phyloP scores from a whole-genome alignment of 257 asterid species.

The Solanum etuberosum region DNA sequence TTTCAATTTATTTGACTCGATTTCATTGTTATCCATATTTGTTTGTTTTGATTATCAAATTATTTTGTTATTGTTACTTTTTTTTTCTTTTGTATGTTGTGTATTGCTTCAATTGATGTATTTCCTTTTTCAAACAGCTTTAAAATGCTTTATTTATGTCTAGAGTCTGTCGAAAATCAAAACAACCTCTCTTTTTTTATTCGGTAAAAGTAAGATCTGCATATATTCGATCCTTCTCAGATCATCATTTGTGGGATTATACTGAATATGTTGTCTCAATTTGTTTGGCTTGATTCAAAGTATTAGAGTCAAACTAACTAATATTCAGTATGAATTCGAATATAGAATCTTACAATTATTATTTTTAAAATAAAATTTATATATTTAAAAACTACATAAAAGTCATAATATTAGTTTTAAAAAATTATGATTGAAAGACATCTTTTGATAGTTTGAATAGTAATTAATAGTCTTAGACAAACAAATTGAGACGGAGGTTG shows the following conservation, averaged over 20 bases:
- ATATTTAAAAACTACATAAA: neutral
- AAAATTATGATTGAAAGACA: too few relatives aligned
- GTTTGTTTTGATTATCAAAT: neutral
- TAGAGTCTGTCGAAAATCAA: neutral
- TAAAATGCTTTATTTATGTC: neutral
- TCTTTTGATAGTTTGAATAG: too few relatives aligned
- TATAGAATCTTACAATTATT: neutral
- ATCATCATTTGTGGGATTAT: accelerated
- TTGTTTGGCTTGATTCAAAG: neutral
- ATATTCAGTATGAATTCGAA: accelerated
- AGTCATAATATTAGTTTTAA: too few relatives aligned
- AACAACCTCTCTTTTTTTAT: accelerated
- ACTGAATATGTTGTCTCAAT: neutral
- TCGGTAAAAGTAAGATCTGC: neutral
- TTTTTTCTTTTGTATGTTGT: neutral
- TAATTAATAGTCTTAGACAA: neutral
- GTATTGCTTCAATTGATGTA: neutral
- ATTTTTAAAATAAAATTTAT: neutral
- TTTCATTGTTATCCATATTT: neutral
- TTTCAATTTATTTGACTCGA: neutral
- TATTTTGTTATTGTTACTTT: accelerated
- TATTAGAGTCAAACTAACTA: neutral
- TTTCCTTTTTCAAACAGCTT: neutral
- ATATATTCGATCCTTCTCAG: accelerated
- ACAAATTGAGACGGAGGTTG: accelerated